Percentiles rank a stretch among this genome's conserved stretches.
These are phyloP conservation scores for Phaeodactylum tricornutum DNA, from an alignment of 108 stramenopile species.

Conservation along the genomic window DNA sequence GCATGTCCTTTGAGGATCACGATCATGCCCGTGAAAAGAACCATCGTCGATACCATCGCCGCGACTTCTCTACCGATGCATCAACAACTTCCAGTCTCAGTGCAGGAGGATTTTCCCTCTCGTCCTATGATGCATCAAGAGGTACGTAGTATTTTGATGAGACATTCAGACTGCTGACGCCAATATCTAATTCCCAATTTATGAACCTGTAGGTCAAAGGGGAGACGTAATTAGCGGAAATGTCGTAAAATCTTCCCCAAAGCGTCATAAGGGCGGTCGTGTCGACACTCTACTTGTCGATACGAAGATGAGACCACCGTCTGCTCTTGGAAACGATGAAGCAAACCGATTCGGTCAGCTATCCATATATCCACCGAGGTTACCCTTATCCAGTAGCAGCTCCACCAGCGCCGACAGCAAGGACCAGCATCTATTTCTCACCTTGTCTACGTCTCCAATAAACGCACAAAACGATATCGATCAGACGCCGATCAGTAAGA, in stretches of 20 bases:
- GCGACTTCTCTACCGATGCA: conserved; percentile 12
- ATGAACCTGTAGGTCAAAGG: not conserved
- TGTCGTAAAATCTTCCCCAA: conserved; percentile 31
- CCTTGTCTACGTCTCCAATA: conserved; percentile 45
- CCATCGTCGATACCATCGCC: conserved; percentile 7
- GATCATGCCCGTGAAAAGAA: not conserved
- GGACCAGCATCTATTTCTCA: conserved; percentile 25
- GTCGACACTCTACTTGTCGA: conserved; percentile 16
- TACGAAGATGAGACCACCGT: conserved; percentile 20
- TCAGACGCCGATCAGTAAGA: conserved; percentile 40
- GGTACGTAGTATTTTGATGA: conserved; percentile 14
- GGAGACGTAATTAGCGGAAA: conserved; percentile 5
- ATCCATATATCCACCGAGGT: conserved; percentile 13
- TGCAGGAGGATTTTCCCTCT: conserved; percentile 32
- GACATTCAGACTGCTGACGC: not conserved
- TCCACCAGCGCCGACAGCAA: not conserved
- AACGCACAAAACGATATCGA: conserved; percentile 27
- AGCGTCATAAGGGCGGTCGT: conserved; percentile 28
- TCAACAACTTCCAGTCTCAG: conserved; percentile 45
- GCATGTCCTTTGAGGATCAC: not conserved
- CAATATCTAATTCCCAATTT: not conserved
- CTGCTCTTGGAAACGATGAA: conserved; percentile 14
- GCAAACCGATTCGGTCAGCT: conserved; percentile 32
- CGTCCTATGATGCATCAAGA: conserved; percentile 29
- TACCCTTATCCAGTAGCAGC: not conserved